Conservation (phyloP, 768 basidiomycete genomes). For the Boletellus ananiceps region DNA sequence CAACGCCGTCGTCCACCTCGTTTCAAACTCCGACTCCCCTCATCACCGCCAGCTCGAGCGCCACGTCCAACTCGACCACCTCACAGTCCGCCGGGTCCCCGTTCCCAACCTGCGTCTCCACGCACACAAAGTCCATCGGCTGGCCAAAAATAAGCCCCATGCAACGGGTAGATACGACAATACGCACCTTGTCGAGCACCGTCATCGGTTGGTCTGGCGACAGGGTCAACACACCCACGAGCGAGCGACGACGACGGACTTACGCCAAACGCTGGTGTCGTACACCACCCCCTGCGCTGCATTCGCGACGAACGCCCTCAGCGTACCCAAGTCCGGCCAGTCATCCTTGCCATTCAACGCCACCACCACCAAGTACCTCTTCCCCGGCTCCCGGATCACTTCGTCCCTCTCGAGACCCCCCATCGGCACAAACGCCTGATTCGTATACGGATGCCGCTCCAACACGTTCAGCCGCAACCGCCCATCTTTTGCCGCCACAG, state of each 20-base stretch:
- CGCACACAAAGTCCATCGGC: conserved; percentile 79
- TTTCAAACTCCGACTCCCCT: conserved; percentile 27
- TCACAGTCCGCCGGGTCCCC: conserved; percentile 81
- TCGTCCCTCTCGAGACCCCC: conserved; percentile 46
- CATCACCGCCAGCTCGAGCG: conserved; percentile 23
- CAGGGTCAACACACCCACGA: conserved; percentile 5
- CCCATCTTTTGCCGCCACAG: conserved; percentile 40
- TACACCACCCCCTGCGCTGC: conserved; percentile 85
- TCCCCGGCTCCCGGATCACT: conserved; percentile 44
- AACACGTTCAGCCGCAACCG: conserved; percentile 62
- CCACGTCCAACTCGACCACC: conserved; percentile 52
- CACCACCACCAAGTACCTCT: conserved; percentile 79
- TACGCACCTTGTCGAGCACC: conserved; percentile 61
- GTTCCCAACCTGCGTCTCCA: conserved; percentile 91
- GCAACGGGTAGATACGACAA: background rate
- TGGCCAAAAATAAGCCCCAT: conserved; percentile 29
- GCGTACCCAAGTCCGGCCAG: conserved; percentile 65
- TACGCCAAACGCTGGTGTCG: conserved; percentile 83
- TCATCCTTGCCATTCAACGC: conserved; percentile 75
- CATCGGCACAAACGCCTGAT: conserved; percentile 95
- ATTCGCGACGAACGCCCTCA: conserved; percentile 80
- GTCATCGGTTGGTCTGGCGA: conserved; percentile 87
- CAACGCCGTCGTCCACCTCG: background rate
- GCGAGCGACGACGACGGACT: conserved; percentile 34
- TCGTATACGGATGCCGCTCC: conserved; percentile 87